Evolutionary conservation across 805 yeast species (phyloP), one percentile per base, ranked within the genome.

Genomic region (Wickerhamomyces silvicola): DNA sequence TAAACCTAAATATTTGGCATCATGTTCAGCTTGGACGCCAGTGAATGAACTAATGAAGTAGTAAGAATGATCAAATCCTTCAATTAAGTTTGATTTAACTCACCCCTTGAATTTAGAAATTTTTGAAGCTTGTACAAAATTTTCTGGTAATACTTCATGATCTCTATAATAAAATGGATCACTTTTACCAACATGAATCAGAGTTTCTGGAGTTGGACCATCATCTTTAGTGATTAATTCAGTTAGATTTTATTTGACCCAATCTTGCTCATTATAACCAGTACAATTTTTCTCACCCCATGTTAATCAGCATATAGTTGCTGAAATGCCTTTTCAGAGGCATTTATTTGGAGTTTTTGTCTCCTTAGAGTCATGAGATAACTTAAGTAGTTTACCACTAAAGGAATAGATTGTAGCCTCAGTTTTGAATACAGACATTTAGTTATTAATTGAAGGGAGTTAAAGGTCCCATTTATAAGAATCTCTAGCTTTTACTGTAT

Each of bases 51-150:
- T 70, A 35, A 90, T 70, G 56, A 87, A 90, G 59, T 72, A 92
- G 64, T 88, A 90, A 30, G 88, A 80, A 54, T 90, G 98, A 51
- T 92, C 97, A 52, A 77, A 90, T 4, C 88, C 95, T 1, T 82
- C 87, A 13, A 73, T 94, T 22, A 75, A 48, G 18, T 74, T 61
- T 30, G 82, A 56, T 19, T 72, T 63, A 36, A 90, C 68, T 34
- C 72, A 66, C 5, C 76, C 82, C 36, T 70, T 71, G 57, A 80
- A 79, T 6, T 59, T 56, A 1, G 82, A 62, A 19, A 69, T 72
- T 44, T 74, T 64, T 6, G 79, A 68, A 3, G 75, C 71, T 30
- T 67, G 72, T 7, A 70, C 68, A 10, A 92, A 67, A 44, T 74
- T 71, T 43, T 83, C 87, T 4, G 95, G 94, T 42, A 75, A 72